Conservation (phyloP, 2,329 filamentous ascomycete genomes). For the Penicillium polonicum region DNA sequence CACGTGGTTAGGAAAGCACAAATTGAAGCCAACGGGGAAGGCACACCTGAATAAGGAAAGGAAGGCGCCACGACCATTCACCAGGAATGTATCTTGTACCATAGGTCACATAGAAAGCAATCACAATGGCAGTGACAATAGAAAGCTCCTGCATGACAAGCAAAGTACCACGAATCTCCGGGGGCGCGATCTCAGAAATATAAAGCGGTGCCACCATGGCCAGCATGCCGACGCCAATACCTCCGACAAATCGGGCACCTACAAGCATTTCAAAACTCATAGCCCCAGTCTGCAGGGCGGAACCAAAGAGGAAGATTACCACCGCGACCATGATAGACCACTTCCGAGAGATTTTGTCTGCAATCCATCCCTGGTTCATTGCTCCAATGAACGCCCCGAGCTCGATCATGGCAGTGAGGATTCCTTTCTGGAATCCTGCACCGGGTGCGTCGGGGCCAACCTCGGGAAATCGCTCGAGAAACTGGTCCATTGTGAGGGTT, state of each 20-base stretch:
- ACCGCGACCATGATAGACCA: slow-evolving; percentile 53
- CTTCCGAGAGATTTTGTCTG: slow-evolving; percentile 53
- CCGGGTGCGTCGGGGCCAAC: slow-evolving; percentile 40
- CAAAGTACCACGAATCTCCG: slow-evolving; percentile 33
- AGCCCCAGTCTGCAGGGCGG: slow-evolving; percentile 51
- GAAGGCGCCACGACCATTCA: slow-evolving; percentile 36
- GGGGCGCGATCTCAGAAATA: slow-evolving; percentile 35
- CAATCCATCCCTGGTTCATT: slow-evolving; percentile 49
- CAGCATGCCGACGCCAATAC: slow-evolving; percentile 39
- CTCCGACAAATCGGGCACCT: slow-evolving; percentile 44
- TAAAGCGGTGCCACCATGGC: slow-evolving; percentile 41
- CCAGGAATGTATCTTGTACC: slow-evolving; percentile 47
- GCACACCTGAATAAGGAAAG: slow-evolving; percentile 7
- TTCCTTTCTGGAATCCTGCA: slow-evolving; percentile 40
- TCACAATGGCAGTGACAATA: slow-evolving; percentile 49
- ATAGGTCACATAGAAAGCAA: slow-evolving; percentile 57
- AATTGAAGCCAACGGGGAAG: neutral
- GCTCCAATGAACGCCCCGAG: slow-evolving; percentile 50
- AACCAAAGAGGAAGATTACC: slow-evolving; percentile 52
- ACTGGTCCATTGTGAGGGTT: slow-evolving; percentile 53
- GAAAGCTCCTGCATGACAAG: slow-evolving; percentile 46
- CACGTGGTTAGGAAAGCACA: slow-evolving; percentile 41
- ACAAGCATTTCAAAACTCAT: slow-evolving; percentile 52
- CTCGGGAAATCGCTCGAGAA: slow-evolving; percentile 45
- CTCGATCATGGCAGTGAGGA: slow-evolving; percentile 55